Conservation (phyloP, 2,329 filamentous ascomycete species). For the Epichloe brachyelytri region DNA sequence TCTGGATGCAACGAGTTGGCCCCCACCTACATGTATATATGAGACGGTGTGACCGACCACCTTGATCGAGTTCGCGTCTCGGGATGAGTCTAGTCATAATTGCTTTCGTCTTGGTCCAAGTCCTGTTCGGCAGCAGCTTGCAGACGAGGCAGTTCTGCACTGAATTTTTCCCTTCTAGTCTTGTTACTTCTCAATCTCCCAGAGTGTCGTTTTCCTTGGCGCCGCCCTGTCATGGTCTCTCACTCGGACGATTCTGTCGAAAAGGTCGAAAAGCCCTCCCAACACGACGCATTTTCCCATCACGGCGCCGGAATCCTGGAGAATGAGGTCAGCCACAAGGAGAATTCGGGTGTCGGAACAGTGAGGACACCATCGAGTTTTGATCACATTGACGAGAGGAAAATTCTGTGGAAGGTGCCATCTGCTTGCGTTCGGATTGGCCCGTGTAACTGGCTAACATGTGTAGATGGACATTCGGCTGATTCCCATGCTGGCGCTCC, state of each 20-base stretch:
- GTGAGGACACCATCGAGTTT: not conserved
- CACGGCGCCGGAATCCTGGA: not conserved
- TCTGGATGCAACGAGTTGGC: not conserved
- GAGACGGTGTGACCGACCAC: not conserved
- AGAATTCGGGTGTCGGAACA: not conserved
- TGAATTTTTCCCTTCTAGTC: not conserved
- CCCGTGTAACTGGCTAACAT: not conserved
- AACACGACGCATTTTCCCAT: not conserved
- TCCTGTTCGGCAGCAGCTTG: not conserved
- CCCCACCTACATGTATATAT: not conserved
- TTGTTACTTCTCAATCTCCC: not conserved
- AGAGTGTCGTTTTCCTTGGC: not conserved
- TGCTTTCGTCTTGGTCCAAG: not conserved
- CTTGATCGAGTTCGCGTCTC: not conserved
- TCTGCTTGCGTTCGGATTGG: not conserved
- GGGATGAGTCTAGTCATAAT: not conserved
- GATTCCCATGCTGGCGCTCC: conserved; percentile 49
- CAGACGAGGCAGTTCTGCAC: not conserved
- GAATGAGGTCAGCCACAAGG: not conserved
- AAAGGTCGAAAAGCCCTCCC: not conserved
- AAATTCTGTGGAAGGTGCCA: conserved; percentile 40
- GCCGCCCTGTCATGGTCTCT: not conserved
- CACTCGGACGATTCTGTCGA: not conserved
- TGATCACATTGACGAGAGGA: conserved; percentile 31
- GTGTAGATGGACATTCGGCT: conserved; percentile 36